Evolutionary conservation across 768 basidiomycete species (phyloP).

Genomic region (Leucogyrophana mollusca): DNA sequence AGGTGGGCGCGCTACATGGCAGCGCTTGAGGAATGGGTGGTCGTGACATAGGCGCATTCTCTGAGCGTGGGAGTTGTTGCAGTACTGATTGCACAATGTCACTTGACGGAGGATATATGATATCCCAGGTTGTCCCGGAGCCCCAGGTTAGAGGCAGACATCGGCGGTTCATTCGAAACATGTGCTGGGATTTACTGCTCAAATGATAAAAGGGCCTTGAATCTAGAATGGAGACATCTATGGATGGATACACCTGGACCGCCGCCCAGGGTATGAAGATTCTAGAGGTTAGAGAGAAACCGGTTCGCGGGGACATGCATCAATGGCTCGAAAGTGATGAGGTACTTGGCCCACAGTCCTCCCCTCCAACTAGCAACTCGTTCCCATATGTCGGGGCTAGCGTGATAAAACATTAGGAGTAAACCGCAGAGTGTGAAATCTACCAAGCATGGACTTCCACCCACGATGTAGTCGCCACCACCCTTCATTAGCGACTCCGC

Average conservation of each 20-base stretch:
- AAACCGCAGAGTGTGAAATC: constrained; percentile 28
- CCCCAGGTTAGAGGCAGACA: too few species aligned
- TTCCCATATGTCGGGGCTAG: constrained; percentile 25
- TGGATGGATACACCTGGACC: too few species aligned
- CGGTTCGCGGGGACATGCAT: not conserved
- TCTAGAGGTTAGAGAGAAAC: too few species aligned
- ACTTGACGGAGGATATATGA: too few species aligned
- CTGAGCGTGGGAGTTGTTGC: too few species aligned
- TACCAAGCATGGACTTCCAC: constrained; percentile 16
- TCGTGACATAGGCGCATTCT: not conserved
- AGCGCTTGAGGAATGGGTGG: constrained; percentile 18
- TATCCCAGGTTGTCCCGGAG: too few species aligned
- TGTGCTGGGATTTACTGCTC: too few species aligned
- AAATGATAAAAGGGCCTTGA: too few species aligned
- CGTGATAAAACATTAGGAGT: constrained; percentile 20
- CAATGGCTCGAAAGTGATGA: constrained; percentile 18
- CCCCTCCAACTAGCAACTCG: constrained; percentile 23
- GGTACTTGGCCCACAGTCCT: constrained; percentile 25
- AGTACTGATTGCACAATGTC: too few species aligned
- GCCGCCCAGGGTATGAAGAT: too few species aligned
- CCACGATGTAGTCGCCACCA: constrained; percentile 16
- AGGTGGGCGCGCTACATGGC: constrained; percentile 24
- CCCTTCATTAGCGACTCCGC: constrained; percentile 3
- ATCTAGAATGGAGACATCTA: too few species aligned
- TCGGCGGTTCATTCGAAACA: too few species aligned